Base-by-base conservation (phyloP, 345 rosid genomes). In the Acer saccharum region DNA sequence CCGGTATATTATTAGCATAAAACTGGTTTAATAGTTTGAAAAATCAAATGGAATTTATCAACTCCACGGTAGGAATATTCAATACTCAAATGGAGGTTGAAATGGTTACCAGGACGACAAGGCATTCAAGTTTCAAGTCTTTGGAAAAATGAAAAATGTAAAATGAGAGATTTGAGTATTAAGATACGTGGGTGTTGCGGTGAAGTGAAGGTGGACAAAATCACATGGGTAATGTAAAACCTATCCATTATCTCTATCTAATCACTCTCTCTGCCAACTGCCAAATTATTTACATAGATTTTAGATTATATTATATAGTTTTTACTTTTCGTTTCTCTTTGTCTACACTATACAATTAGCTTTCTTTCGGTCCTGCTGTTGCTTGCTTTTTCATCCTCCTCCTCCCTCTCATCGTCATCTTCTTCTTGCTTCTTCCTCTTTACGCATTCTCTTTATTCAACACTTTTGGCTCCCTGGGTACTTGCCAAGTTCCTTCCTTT, bases 341-440 rank as follows among this genome's bases (percentile, higher is more conserved):
- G 39, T 48, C 39, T 21, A 44, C 48, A 23, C 32, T 12, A 7
- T 23, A 44, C 71, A 20, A n/a, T 67, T 21, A 43, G 35, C 72
- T 69, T 69, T 69, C 67, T 27, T 64, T 64, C 18, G 57, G 69
- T 18, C 0, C 44, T 41, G 44, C 46, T 39, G 21, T 66, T 39
- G 23, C 48, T 66, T 66, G 46, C 39, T 35, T 65, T 65, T 43
- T 43, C 46, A 7, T 43, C 10, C 11, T 43, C 46, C 10, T 43
- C 46, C 46, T 4, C 10, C 46, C 10, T 43, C 46, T 43, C 46
- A 43, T 29, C 44, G 21, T 65, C 46, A 29, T 65, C 46, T 10
- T 60, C 48, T 73, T 60, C 17, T 39, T 62, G 8, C 60, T 63
- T 74, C 60, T 48, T 10, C 64, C 69, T 44, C 60, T 44, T 10